Conservation (phyloP, 2,329 filamentous ascomycete species). For the Colletotrichum liaoningense region DNA sequence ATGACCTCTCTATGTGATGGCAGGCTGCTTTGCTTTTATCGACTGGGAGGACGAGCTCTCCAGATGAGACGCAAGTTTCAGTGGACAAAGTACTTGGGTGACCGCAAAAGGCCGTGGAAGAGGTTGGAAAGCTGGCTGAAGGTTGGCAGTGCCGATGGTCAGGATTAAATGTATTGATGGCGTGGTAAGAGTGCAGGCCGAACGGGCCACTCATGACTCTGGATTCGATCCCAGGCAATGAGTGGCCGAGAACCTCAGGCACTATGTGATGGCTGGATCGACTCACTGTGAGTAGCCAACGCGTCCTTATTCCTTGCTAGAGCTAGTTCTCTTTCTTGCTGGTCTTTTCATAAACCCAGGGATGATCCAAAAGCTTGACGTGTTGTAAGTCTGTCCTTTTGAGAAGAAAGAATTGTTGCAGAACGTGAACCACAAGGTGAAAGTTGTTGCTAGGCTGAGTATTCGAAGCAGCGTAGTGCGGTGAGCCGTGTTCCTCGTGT, state of each 20-base stretch:
- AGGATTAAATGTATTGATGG: slow-evolving; percentile 31
- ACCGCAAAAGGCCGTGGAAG: slow-evolving; percentile 8
- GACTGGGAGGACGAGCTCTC: neutral
- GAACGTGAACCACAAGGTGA: neutral
- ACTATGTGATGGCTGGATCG: slow-evolving; percentile 11
- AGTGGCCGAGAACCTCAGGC: slow-evolving; percentile 28
- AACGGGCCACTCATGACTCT: slow-evolving; percentile 30
- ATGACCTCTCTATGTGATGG: neutral
- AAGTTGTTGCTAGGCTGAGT: neutral
- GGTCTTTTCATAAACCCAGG: neutral
- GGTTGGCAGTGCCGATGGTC: slow-evolving; percentile 24
- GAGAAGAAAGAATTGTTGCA: neutral
- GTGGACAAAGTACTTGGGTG: neutral
- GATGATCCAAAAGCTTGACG: neutral
- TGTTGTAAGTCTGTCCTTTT: neutral
- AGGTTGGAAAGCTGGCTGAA: slow-evolving; percentile 3
- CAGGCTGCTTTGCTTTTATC: neutral
- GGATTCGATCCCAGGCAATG: slow-evolving; percentile 11
- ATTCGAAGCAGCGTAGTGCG: neutral
- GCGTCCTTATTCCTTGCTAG: neutral
- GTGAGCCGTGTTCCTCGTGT: neutral
- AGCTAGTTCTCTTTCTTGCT: neutral
- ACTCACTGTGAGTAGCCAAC: neutral
- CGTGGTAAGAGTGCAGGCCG: slow-evolving; percentile 30
- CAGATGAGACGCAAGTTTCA: neutral